Conservation (phyloP, 2,329 filamentous ascomycete genomes). For the Trichoderma lentiforme region DNA sequence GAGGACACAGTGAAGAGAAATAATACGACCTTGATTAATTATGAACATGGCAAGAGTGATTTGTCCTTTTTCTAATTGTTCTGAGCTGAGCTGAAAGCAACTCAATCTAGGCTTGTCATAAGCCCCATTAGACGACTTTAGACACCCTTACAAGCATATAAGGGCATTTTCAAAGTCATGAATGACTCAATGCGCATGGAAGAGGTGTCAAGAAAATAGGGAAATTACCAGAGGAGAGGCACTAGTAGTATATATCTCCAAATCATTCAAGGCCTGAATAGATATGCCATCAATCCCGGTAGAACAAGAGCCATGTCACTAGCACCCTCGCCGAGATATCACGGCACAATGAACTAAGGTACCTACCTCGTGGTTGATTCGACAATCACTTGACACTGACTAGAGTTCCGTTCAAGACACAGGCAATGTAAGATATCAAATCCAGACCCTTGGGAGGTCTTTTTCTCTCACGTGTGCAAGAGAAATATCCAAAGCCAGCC, state of each 20-base stretch:
- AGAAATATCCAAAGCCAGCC: neutral
- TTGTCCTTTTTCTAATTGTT: neutral
- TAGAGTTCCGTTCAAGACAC: neutral
- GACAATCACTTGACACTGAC: neutral
- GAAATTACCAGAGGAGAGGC: too few relatives aligned
- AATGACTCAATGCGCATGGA: neutral
- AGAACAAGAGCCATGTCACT: too few relatives aligned
- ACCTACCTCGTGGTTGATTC: neutral
- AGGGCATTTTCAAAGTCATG: neutral
- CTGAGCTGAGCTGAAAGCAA: neutral
- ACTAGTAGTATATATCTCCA: too few relatives aligned
- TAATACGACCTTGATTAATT: neutral
- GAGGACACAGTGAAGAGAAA: neutral
- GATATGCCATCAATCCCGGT: too few relatives aligned
- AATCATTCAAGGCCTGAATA: too few relatives aligned
- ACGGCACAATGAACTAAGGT: neutral
- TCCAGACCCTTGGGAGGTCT: neutral
- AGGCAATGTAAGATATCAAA: neutral
- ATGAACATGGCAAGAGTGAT: neutral
- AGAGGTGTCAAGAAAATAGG: neutral
- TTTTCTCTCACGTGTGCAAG: neutral
- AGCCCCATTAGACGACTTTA: neutral
- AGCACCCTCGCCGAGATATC: too few relatives aligned
- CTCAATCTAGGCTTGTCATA: neutral
- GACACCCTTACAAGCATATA: neutral